These are phyloP conservation scores for Penicillium hesseltinei DNA, from an alignment of 2,329 filamentous ascomycete species.

Conservation along the genomic window DNA sequence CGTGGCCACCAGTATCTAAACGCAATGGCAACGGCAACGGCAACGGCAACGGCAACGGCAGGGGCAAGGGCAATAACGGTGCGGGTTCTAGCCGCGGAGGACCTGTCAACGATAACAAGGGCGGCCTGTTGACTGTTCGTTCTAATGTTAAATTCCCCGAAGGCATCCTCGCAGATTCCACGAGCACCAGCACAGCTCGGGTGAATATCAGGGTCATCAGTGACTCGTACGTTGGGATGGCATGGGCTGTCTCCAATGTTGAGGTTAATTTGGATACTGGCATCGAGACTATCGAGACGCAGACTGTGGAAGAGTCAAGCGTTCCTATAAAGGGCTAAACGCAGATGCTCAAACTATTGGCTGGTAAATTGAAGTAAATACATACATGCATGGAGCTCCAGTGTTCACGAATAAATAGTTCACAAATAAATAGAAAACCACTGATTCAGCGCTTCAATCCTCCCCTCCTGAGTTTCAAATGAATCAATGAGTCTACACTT, in stretches of 20 bases:
- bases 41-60: conserved; percentile 15
- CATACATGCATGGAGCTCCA: not conserved
- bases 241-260: conserved; percentile 54
- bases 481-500: conserved; percentile 29
- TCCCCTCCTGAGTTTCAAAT: conserved; percentile 45
- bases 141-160: conserved; percentile 36
- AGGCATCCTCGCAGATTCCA: conserved; percentile 15
- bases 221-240: conserved; percentile 81
- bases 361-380: not conserved
- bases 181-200: conserved; percentile 26
- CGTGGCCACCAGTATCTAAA: conserved; percentile 58
- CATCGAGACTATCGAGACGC: conserved; percentile 10
- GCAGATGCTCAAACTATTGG: not conserved
- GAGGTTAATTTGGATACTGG: conserved; percentile 47
- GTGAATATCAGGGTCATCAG: conserved; percentile 76
- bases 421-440: conserved; percentile 42
- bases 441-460: conserved; percentile 45
- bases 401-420: conserved; percentile 30
- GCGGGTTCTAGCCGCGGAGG: conserved; percentile 16
- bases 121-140: conserved; percentile 22
- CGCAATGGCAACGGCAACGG: conserved; percentile 16
- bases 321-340: conserved; percentile 13
- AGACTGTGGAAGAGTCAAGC: conserved; percentile 20
- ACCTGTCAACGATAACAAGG: conserved; percentile 15
- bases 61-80: conserved; percentile 16